These are phyloP conservation scores for Rhodotorula sp. DNA, from an alignment of 1,284 basidiomycete species.

Conservation along the genomic window DNA sequence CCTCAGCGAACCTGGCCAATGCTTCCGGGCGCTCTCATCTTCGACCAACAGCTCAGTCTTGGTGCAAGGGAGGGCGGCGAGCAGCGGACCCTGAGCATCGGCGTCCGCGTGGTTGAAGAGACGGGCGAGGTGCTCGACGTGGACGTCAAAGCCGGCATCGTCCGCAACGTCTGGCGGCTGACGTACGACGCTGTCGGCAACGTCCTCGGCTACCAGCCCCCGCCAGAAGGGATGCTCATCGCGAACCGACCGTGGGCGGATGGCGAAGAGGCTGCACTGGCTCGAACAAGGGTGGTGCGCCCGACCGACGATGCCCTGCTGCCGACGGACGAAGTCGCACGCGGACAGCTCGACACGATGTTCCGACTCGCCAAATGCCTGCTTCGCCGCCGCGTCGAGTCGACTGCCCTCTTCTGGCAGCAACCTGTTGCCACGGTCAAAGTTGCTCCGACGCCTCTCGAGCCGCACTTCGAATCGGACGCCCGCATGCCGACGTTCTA, in stretches of 20 bases:
- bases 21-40: conserved; percentile 58
- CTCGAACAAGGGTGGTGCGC: not conserved
- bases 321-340: not conserved
- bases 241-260: conserved; percentile 35
- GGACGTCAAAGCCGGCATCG: conserved; percentile 66
- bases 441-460: conserved; percentile 32
- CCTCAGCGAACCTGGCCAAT: conserved; percentile 66
- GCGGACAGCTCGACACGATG: conserved; percentile 11
- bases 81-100: conserved; percentile 70
- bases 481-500: conserved; percentile 52
- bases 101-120: conserved; percentile 62
- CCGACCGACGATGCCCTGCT: conserved; percentile 25
- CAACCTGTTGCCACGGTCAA: conserved; percentile 26
- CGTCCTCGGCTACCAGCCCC: conserved; percentile 53
- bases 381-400: conserved; percentile 20
- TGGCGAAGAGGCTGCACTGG: not conserved
- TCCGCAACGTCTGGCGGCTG: conserved; percentile 66
- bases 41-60: conserved; percentile 58
- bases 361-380: conserved; percentile 17
- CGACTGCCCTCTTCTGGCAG: conserved; percentile 34
- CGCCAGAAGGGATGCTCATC: not conserved
- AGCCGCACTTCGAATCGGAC: conserved; percentile 8
- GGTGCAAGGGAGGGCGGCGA: conserved; percentile 55
- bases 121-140: conserved; percentile 68
- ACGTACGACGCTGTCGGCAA: conserved; percentile 71